Evolutionary conservation across 2,329 filamentous ascomycete genomes (phyloP).

Genomic region (Diaporthe humulicola): DNA sequence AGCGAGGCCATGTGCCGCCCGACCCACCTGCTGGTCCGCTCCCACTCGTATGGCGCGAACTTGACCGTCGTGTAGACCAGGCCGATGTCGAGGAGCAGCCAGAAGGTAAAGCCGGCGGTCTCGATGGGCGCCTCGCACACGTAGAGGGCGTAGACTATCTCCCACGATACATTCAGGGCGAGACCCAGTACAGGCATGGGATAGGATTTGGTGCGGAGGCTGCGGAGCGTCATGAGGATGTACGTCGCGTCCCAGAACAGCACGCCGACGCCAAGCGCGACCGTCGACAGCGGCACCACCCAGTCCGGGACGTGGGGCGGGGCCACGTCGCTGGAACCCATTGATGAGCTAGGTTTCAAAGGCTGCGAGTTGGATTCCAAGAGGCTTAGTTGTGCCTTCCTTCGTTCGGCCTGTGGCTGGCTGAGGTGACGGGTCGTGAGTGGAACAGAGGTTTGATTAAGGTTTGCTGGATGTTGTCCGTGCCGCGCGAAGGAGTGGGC

Average conservation of each 20-base stretch:
- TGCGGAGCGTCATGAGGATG: constrained; percentile 60
- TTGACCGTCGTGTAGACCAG: constrained; percentile 61
- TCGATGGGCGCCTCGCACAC: constrained; percentile 60
- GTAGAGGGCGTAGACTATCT: constrained; percentile 62
- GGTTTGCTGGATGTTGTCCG: background rate
- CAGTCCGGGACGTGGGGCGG: constrained; percentile 50
- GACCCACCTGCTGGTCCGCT: constrained; percentile 52
- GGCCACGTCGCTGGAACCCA: constrained; percentile 56
- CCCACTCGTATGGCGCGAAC: constrained; percentile 59
- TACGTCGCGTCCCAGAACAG: constrained; percentile 59
- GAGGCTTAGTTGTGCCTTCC: background rate
- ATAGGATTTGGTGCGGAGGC: constrained; percentile 60
- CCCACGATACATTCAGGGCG: constrained; percentile 65
- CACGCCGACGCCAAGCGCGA: constrained; percentile 53
- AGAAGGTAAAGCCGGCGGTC: constrained; percentile 57
- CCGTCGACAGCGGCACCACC: constrained; percentile 53
- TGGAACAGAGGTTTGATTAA: constrained; percentile 1
- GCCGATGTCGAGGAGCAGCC: constrained; percentile 63
- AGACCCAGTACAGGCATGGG: constrained; percentile 64
- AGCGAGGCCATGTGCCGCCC: constrained; percentile 56
- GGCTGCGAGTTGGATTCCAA: background rate
- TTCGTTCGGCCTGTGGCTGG: background rate
- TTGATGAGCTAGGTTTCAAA: constrained; percentile 44
- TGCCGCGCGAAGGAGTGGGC: background rate
- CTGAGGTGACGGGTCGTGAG: background rate